Conservation (phyloP, 164 flowering plant species). For the Euptelea pleiosperma region DNA sequence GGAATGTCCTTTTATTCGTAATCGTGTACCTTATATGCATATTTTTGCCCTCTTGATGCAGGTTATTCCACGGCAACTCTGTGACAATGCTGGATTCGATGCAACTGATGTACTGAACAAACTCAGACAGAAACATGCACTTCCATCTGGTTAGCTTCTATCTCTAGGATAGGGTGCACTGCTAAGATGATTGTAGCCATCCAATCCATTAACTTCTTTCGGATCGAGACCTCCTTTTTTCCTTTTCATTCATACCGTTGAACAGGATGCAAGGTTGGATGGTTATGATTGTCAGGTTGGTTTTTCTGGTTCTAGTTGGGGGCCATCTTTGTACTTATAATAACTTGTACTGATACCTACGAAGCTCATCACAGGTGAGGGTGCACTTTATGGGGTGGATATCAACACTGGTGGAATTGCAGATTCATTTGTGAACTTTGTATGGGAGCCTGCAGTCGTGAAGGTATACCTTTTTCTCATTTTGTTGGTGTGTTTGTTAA, state of each 20-base stretch:
- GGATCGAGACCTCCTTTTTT: no score
- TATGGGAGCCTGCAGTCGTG: conserved; percentile 98
- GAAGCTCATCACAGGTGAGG: conserved; percentile 65
- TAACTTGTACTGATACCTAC: neutral
- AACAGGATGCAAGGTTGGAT: no score
- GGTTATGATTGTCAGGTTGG: neutral
- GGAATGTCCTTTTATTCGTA: no score
- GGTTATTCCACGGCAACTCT: conserved; percentile 94
- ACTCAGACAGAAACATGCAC: conserved; percentile 95
- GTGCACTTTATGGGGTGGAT: conserved; percentile 91
- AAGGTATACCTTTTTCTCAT: conserved; percentile 48
- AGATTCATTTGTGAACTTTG: conserved; percentile 92
- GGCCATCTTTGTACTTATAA: neutral
- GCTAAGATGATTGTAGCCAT: no score
- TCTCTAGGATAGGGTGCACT: neutral
- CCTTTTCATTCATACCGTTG: no score
- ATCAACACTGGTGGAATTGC: conserved; percentile 94
- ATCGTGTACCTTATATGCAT: no score
- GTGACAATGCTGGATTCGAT: conserved; percentile 99
- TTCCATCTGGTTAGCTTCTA: conserved; percentile 64
- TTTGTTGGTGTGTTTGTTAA: no score
- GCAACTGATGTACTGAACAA: conserved; percentile 98
- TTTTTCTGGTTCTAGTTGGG: neutral
- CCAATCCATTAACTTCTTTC: no score
- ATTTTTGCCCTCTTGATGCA: conserved; percentile 36